Evolutionary conservation across 441 rosid genomes (phyloP).

Genomic region (Erodium trifolium): DNA sequence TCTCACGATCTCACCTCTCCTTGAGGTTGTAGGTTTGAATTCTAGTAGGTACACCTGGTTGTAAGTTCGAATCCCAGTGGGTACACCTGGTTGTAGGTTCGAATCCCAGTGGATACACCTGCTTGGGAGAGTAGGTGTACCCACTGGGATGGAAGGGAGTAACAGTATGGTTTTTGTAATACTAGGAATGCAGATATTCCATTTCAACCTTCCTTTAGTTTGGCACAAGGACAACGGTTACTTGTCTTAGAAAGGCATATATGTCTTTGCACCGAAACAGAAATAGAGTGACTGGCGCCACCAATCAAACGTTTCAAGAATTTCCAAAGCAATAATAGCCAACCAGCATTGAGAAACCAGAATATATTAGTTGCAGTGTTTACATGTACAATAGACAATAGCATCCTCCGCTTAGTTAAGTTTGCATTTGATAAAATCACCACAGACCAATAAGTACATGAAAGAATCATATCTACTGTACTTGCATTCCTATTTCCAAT

Average conservation of each 20-base stretch:
- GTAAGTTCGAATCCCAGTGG: no score
- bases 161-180: neutral
- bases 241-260: neutral
- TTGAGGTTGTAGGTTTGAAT: no score
- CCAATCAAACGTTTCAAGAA: neutral
- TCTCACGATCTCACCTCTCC: no score
- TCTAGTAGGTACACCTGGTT: no score
- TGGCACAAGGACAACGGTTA: no score
- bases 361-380: no score
- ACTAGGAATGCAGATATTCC: neutral
- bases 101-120: no score
- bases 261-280: no score
- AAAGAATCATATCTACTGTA: neutral
- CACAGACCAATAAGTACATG: neutral
- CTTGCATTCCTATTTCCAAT: neutral
- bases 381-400: no score
- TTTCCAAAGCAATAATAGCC: neutral
- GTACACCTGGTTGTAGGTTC: no score
- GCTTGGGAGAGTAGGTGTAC: no score
- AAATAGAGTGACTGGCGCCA: neutral
- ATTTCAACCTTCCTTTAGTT: neutral
- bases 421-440: neutral
- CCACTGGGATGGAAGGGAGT: no score
- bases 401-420: neutral
- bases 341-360: neutral